Evolutionary conservation across 2,329 filamentous ascomycete genomes (phyloP).

Genomic region (Exophiala lecanii-corni): DNA sequence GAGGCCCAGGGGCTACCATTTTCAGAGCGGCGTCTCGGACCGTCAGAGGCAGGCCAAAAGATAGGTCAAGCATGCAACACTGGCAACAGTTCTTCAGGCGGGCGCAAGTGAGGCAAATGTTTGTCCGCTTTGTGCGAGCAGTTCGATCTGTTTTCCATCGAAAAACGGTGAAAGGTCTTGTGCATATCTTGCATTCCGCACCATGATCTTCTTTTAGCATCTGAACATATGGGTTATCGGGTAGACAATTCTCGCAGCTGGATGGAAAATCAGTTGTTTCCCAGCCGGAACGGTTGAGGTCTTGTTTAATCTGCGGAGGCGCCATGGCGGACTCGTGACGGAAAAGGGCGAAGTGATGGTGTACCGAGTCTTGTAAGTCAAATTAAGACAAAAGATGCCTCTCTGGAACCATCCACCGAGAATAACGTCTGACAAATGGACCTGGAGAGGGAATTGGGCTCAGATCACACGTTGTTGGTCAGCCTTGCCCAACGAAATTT

Average conservation of each 20-base stretch:
- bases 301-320: conserved; percentile 91
- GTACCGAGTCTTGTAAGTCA: not conserved
- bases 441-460: too few species aligned
- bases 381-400: not conserved
- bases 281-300: conserved; percentile 92
- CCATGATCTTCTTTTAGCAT: conserved; percentile 98
- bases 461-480: too few species aligned
- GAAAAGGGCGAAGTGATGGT: not conserved
- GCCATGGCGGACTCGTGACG: conserved; percentile 44
- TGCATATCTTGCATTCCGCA: conserved; percentile 82
- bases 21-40: conserved; percentile 94
- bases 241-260: conserved; percentile 77
- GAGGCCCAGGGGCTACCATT: conserved; percentile 91
- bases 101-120: conserved; percentile 93
- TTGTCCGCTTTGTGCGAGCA: conserved; percentile 85
- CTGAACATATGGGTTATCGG: conserved; percentile 95
- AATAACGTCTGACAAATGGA: conserved; percentile 4
- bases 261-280: conserved; percentile 62
- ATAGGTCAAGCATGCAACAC: conserved; percentile 96
- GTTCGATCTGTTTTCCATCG: conserved; percentile 91
- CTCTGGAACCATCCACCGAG: too few species aligned
- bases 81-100: conserved; percentile 98
- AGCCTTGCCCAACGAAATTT: not conserved
- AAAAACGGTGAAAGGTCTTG: conserved; percentile 92
- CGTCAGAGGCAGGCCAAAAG: conserved; percentile 89